Percentiles rank a stretch among this genome's conserved stretches.
Evolutionary conservation across 805 yeast species (phyloP).

Genomic region (Wickerhamiella australiensis): DNA sequence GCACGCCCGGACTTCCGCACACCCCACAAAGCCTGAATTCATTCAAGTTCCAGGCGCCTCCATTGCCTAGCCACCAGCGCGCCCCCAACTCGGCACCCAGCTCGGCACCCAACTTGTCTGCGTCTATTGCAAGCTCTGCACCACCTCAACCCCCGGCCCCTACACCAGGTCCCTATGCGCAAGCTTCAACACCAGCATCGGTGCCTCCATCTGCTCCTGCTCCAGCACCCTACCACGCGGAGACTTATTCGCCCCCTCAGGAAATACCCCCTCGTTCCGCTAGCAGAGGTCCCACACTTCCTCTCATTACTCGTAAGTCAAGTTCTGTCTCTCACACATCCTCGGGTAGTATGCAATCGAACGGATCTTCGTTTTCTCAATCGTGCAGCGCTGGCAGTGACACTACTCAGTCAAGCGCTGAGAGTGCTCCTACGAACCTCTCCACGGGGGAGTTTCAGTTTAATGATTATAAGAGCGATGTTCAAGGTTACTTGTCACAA

Average conservation of each 20-base stretch:
- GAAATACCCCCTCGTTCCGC: slow-evolving; percentile 3
- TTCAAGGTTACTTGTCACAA: neutral
- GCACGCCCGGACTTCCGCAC: neutral
- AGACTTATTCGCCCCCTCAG: neutral
- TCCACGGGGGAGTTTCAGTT: neutral
- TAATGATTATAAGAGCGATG: neutral
- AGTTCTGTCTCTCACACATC: neutral
- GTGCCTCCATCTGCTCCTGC: neutral
- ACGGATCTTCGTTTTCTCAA: neutral
- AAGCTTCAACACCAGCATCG: neutral
- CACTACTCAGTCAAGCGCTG: neutral
- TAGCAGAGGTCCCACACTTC: neutral
- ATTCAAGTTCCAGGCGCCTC: neutral
- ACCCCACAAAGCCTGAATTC: neutral
- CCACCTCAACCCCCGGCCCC: neutral
- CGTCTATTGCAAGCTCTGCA: neutral
- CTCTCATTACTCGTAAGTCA: neutral
- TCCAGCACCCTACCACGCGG: neutral
- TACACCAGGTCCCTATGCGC: neutral
- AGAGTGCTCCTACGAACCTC: neutral
- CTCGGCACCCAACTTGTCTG: neutral
- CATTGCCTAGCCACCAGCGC: neutral
- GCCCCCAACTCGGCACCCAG: neutral
- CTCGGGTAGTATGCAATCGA: neutral
- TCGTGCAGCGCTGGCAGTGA: neutral